phyloP scores from a whole-genome alignment of 2,329 filamentous ascomycete species.

The Penicillium glabrum region DNA sequence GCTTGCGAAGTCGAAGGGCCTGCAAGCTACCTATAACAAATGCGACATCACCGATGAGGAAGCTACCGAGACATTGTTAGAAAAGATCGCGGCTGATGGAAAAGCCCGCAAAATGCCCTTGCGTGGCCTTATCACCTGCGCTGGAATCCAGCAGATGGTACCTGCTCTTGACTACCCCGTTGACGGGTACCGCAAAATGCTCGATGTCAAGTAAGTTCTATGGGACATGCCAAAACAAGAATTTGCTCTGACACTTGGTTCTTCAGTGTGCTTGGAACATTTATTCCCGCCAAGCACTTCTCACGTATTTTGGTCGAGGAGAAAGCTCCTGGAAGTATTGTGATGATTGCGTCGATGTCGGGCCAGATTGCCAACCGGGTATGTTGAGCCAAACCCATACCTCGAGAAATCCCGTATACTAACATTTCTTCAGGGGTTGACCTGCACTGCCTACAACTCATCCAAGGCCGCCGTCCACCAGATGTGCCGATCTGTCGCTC shows the following conservation, averaged over 20 bases:
- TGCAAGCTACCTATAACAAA: constrained; percentile 42
- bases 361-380: constrained; percentile 63
- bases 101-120: constrained; percentile 21
- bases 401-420: neutral
- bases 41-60: constrained; percentile 52
- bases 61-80: constrained; percentile 36
- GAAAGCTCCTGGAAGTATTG: constrained; percentile 58
- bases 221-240: neutral
- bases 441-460: constrained; percentile 61
- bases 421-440: constrained; percentile 49
- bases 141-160: constrained; percentile 51
- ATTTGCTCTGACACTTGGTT: neutral
- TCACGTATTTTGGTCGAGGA: constrained; percentile 56
- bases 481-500: constrained; percentile 49
- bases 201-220: constrained; percentile 33
- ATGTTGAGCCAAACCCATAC: constrained; percentile 12
- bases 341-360: constrained; percentile 70
- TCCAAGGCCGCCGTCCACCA: constrained; percentile 53
- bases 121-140: constrained; percentile 44
- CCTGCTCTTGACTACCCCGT: constrained; percentile 50
- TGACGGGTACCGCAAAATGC: constrained; percentile 33
- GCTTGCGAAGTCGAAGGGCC: constrained; percentile 36
- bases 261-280: constrained; percentile 34
- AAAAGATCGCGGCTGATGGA: constrained; percentile 34
- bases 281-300: constrained; percentile 34